phyloP scores from a whole-genome alignment of 805 yeast genomes.

The Clavispora vitiphila region DNA sequence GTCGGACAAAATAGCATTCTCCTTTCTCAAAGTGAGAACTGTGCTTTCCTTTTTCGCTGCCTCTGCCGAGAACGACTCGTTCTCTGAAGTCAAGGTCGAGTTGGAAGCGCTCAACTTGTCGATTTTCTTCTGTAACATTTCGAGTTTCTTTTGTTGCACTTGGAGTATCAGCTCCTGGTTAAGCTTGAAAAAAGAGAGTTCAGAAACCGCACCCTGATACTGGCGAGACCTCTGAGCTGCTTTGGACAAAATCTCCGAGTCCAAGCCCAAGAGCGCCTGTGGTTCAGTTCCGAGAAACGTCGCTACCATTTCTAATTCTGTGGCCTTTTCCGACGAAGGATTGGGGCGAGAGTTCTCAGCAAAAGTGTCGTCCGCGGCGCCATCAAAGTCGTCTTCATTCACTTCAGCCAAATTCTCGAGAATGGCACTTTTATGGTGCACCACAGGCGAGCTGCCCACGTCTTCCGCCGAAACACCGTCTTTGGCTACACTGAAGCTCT shows the following conservation, averaged over 20 bases:
- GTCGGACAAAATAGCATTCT: conserved; percentile 11
- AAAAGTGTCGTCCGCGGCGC: conserved; percentile 15
- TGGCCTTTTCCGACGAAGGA: conserved; percentile 1
- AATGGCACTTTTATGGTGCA: conserved; percentile 6
- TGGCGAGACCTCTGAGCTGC: conserved; percentile 24
- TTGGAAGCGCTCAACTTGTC: conserved; percentile 19
- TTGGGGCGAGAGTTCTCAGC: conserved; percentile 6
- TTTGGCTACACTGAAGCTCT: conserved; percentile 36
- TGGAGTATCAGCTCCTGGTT: conserved; percentile 31
- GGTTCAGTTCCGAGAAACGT: conserved; percentile 25
- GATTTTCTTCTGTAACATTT: conserved; percentile 16
- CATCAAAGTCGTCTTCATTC: conserved; percentile 9
- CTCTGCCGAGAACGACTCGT: conserved; percentile 11
- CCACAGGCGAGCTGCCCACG: conserved; percentile 21
- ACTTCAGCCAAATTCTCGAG: conserved; percentile 10
- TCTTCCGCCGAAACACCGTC: conserved; percentile 17
- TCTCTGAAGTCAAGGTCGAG: conserved; percentile 14
- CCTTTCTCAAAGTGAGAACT: conserved; percentile 13
- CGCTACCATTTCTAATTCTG: conserved; percentile 16
- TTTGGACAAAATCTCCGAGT: conserved; percentile 14
- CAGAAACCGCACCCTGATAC: conserved; percentile 25
- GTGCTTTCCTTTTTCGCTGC: conserved; percentile 8
- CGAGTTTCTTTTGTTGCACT: conserved; percentile 21
- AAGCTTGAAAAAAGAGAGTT: conserved; percentile 27
- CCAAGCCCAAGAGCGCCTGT: conserved; percentile 8